A percentile compares a stretch with the other conserved stretches of the same genome.
Conservation (phyloP, 2,329 filamentous ascomycete genomes). For the Ceratocystis ficicola region DNA sequence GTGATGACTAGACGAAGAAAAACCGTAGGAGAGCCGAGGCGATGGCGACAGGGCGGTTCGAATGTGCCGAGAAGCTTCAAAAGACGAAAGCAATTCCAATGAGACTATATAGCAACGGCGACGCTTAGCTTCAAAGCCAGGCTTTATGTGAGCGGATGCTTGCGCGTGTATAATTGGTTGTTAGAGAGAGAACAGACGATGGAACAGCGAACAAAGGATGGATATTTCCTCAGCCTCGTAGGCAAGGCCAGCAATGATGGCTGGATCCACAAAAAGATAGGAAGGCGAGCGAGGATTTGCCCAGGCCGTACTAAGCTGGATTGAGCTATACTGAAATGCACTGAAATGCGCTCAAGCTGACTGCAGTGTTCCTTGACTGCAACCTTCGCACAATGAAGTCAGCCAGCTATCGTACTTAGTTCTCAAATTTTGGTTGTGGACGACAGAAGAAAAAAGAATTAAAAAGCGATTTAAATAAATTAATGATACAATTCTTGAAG, state of each 20-base stretch:
- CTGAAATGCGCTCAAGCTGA: too few relatives aligned
- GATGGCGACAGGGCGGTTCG: too few relatives aligned
- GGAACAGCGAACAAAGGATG: background rate
- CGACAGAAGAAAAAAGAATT: background rate
- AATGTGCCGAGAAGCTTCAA: too few relatives aligned
- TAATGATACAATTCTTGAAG: background rate
- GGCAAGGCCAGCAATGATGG: background rate
- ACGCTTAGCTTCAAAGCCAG: background rate
- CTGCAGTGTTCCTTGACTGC: too few relatives aligned
- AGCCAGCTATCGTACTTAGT: background rate
- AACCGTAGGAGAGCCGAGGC: background rate
- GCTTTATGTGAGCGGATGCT: background rate
- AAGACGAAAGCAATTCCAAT: background rate
- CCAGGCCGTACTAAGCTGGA: background rate
- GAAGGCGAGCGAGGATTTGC: background rate
- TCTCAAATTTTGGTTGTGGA: background rate
- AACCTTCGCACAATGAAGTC: background rate
- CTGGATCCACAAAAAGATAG: background rate
- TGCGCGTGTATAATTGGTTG: background rate
- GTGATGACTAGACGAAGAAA: background rate
- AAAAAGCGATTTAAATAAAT: background rate
- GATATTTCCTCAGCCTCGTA: slow-evolving; percentile 13
- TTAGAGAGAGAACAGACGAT: background rate
- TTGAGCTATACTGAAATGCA: background rate
- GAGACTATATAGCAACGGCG: background rate